These are phyloP conservation scores for Afroboletus lepidellus DNA, from an alignment of 1,284 basidiomycete species.

Conservation along the genomic window DNA sequence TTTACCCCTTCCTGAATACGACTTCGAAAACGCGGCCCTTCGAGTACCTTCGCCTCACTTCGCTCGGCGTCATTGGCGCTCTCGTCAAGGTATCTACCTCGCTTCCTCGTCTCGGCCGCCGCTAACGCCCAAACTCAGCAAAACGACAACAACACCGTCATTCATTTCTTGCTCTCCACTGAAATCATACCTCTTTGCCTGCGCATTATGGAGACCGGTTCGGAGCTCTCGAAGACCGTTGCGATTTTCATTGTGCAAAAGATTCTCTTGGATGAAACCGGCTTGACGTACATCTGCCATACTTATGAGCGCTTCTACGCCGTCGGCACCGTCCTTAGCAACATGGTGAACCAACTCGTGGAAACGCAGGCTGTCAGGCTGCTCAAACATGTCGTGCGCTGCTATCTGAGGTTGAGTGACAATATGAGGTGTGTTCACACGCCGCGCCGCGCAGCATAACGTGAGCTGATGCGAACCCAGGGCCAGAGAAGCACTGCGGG, in stretches of 20 bases:
- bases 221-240: conserved; percentile 98
- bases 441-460: conserved; percentile 5
- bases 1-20: conserved; percentile 99
- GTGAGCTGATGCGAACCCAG: conserved; percentile 41
- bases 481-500: conserved; percentile 93
- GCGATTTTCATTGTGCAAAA: conserved; percentile 99
- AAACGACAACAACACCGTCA: conserved; percentile 99
- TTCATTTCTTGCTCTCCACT: conserved; percentile 98
- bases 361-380: conserved; percentile 97
- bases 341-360: conserved; percentile 97
- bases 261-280: conserved; percentile 97
- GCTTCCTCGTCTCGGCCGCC: not conserved
- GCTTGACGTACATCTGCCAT: conserved; percentile 98
- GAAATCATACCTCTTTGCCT: conserved; percentile 99
- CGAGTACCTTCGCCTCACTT: conserved; percentile 97
- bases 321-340: conserved; percentile 96
- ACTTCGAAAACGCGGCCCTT: conserved; percentile 99
- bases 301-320: conserved; percentile 99
- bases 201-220: conserved; percentile 99
- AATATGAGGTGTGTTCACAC: conserved; percentile 75
- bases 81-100: conserved; percentile 78
- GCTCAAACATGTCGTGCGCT: conserved; percentile 97
- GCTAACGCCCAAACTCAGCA: conserved; percentile 51
- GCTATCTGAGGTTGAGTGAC: conserved; percentile 95
- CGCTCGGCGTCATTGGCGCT: conserved; percentile 97